Base-by-base conservation (phyloP, 2,329 filamentous ascomycete species). In the Hypoxylon sp. region DNA sequence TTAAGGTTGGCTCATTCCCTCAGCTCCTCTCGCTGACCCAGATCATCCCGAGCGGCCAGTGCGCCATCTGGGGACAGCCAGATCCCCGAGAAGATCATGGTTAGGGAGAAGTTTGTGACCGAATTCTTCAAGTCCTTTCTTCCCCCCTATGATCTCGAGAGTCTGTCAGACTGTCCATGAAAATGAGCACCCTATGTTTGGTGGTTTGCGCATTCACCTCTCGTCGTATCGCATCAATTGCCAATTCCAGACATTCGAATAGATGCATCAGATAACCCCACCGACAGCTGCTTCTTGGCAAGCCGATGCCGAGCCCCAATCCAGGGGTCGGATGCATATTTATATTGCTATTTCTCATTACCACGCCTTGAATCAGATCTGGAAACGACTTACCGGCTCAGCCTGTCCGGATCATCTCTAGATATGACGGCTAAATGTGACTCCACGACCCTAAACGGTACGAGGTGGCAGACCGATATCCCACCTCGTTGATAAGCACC, bases 401-500 rank as follows among this genome's bases (percentile, higher is more conserved):
- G 24, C 35, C 35, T 45, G 31, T 43, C 49, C 50, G 53, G 41
- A 40, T 55, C 57, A 51, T 58, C 48, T 49, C 11, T 8, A 21
- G 29, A 53, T 24, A 63, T 64, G 38, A 58, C 59, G 62, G 62
- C 62, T 64, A 64, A 61, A 55, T 48, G 20, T 37, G 13, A 43
- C 29, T 33, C 31, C 11, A 26, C 31, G 31, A 6, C 18, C n/a
- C 24, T 2, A 48, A 33, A 18, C n/a, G 24, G 20, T 24, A 37
- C 20, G 41, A 35, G n/a, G 53, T n/a, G 48, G 35, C 13, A 40
- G 29, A 17, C 48, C 40, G 40, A 45, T 24, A 47, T 49, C 43
- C 29, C 37, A 42, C 18, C 33, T 40, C 33, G 26, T 35, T 52
- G 51, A 2, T 33, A 62, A 60, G 42, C 63, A 56, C 62, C 56